A percentile compares a stretch with the other conserved stretches of the same genome.
Evolutionary conservation across 192 early-diverging fungal species (phyloP).

Genomic region (Entrophospora sp.): DNA sequence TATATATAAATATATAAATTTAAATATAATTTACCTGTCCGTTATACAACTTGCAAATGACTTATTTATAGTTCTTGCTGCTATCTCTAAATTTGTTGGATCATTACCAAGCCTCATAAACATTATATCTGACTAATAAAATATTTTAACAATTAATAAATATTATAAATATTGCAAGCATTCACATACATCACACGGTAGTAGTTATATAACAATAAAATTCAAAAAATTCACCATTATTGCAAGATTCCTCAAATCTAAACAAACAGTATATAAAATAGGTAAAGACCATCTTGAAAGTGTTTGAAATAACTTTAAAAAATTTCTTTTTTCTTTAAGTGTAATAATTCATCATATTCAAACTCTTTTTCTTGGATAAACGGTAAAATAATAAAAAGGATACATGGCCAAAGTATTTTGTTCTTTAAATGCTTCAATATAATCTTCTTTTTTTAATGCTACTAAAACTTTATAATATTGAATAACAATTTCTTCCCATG

Average conservation of each 20-base stretch:
- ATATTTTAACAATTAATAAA: neutral
- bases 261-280: slow-evolving; percentile 49
- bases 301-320: slow-evolving; percentile 37
- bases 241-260: slow-evolving; percentile 45
- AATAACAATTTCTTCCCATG: slow-evolving; percentile 41
- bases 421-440: slow-evolving; percentile 31
- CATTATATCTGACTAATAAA: slow-evolving; percentile 47
- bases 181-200: no score
- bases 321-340: slow-evolving; percentile 28
- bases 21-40: slow-evolving; percentile 58
- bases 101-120: slow-evolving; percentile 33
- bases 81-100: slow-evolving; percentile 63
- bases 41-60: slow-evolving; percentile 84
- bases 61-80: slow-evolving; percentile 79
- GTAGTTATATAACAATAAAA: neutral
- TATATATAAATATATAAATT: neutral
- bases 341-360: neutral
- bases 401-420: slow-evolving; percentile 40
- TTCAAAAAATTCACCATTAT: slow-evolving; percentile 22
- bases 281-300: slow-evolving; percentile 53
- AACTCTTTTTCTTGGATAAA: no score
- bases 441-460: slow-evolving; percentile 22
- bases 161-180: no score
- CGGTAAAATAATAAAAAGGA: neutral
- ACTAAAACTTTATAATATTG: slow-evolving; percentile 32